A percentile compares a stretch with the other conserved stretches of the same genome.
These are phyloP conservation scores for Gossypium laxum DNA, from an alignment of 441 rosid genomes.

Conservation along the genomic window DNA sequence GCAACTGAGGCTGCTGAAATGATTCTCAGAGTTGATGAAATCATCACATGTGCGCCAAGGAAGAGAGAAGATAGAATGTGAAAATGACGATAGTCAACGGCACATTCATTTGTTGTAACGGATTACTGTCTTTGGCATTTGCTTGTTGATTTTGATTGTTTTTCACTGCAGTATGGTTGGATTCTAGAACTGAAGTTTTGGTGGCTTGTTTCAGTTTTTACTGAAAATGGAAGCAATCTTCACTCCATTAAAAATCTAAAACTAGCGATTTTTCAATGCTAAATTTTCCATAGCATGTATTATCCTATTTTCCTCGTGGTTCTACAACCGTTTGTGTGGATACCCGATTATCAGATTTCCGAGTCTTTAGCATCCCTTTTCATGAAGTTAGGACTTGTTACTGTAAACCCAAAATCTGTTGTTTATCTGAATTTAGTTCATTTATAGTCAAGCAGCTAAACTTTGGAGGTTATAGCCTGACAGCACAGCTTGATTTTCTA, in stretches of 20 bases:
- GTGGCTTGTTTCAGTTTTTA: conserved; percentile 6
- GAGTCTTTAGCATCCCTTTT: neutral
- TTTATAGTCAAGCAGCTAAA: neutral
- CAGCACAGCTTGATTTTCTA: neutral
- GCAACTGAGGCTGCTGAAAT: conserved; percentile 98
- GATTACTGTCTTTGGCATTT: neutral
- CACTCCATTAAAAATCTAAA: neutral
- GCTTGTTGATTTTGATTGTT: neutral
- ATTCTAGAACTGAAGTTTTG: conserved; percentile 7
- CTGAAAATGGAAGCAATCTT: conserved; percentile 3
- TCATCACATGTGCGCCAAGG: conserved; percentile 87
- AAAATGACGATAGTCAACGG: conserved; percentile 11
- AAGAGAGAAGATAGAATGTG: conserved; percentile 91
- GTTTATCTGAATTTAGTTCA: neutral
- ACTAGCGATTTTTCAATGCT: neutral
- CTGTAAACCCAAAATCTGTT: neutral
- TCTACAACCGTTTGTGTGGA: neutral
- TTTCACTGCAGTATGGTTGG: neutral
- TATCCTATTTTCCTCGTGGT: neutral
- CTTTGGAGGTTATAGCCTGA: neutral
- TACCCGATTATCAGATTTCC: neutral
- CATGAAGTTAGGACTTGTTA: neutral
- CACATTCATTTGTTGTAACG: neutral
- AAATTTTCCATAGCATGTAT: neutral
- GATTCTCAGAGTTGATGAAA: conserved; percentile 89